These are phyloP conservation scores for Ogataea pini DNA, from an alignment of 805 yeast species.

Conservation along the genomic window DNA sequence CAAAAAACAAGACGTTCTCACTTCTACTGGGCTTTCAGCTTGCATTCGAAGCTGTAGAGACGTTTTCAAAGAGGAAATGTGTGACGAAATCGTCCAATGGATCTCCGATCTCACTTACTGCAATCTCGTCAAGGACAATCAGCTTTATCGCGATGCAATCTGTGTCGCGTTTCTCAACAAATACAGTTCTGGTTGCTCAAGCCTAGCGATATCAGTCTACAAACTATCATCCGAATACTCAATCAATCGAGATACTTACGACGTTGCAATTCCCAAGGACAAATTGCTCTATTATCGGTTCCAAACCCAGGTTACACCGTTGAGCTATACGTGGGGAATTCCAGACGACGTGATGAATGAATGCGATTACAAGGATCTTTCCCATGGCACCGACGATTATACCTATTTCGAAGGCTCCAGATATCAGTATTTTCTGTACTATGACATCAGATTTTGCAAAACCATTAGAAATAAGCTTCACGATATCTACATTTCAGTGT, in stretches of 20 bases:
- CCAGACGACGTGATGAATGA: conserved; percentile 42
- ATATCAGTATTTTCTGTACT: conserved; percentile 58
- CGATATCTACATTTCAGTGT: conserved; percentile 61
- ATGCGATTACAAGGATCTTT: conserved; percentile 46
- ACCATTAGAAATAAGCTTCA: conserved; percentile 56
- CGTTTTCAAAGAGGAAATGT: conserved; percentile 77
- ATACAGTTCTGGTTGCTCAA: conserved; percentile 56
- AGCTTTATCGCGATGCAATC: conserved; percentile 48
- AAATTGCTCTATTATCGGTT: conserved; percentile 19
- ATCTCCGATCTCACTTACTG: conserved; percentile 57
- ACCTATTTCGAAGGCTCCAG: conserved; percentile 45
- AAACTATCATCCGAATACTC: conserved; percentile 33
- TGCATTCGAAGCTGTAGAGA: conserved; percentile 70
- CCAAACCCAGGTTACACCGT: conserved; percentile 29
- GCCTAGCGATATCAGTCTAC: conserved; percentile 20
- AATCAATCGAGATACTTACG: conserved; percentile 34
- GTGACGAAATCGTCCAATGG: conserved; percentile 71
- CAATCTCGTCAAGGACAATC: conserved; percentile 51
- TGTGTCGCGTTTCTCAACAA: conserved; percentile 58
- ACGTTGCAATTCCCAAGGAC: conserved; percentile 29
- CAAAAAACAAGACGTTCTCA: conserved; percentile 55
- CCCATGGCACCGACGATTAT: conserved; percentile 6
- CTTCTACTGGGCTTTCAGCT: conserved; percentile 64
- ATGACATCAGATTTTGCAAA: conserved; percentile 76
- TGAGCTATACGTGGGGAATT: conserved; percentile 47